Conservation (phyloP, 495 filamentous ascomycete genomes). For the Achaetomiella virescens region DNA sequence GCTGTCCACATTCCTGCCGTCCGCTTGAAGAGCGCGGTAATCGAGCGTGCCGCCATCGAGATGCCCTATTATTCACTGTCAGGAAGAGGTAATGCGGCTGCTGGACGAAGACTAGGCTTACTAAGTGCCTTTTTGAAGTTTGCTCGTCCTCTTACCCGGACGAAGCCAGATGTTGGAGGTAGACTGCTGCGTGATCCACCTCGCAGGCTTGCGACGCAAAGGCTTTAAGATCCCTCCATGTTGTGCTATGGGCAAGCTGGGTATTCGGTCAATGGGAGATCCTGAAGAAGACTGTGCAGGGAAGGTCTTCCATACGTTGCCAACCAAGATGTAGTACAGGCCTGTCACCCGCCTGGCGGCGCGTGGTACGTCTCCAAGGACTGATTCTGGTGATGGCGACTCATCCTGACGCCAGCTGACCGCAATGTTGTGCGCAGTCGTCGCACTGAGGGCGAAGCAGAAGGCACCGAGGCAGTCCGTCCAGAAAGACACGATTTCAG, state of each 20-base stretch:
- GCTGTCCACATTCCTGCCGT: slow-evolving; percentile 13
- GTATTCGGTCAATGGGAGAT: neutral
- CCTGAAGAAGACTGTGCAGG: neutral
- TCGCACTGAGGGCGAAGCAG: no score
- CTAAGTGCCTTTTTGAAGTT: slow-evolving; percentile 24
- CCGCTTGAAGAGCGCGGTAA: slow-evolving; percentile 15
- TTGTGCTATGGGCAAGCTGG: slow-evolving; percentile 21
- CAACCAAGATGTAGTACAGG: slow-evolving; percentile 22
- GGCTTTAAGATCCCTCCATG: slow-evolving; percentile 19
- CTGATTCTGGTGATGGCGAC: slow-evolving; percentile 2
- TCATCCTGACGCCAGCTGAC: neutral
- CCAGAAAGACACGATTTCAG: no score
- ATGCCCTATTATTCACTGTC: slow-evolving; percentile 3
- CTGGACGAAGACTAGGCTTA: neutral
- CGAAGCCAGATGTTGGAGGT: slow-evolving; percentile 19
- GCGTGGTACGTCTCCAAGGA: slow-evolving; percentile 12
- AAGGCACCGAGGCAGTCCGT: no score
- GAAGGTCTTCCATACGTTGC: slow-evolving; percentile 9
- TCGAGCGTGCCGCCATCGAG: slow-evolving; percentile 21
- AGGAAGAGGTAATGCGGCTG: neutral
- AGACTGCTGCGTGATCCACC: slow-evolving; percentile 19
- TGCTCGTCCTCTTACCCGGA: slow-evolving; percentile 16
- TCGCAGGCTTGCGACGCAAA: slow-evolving; percentile 17
- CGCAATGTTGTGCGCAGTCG: neutral
- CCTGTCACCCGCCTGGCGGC: slow-evolving; percentile 15